These are phyloP conservation scores for Sugiyamaella chiloensis DNA, from an alignment of 805 yeast genomes.

Conservation along the genomic window DNA sequence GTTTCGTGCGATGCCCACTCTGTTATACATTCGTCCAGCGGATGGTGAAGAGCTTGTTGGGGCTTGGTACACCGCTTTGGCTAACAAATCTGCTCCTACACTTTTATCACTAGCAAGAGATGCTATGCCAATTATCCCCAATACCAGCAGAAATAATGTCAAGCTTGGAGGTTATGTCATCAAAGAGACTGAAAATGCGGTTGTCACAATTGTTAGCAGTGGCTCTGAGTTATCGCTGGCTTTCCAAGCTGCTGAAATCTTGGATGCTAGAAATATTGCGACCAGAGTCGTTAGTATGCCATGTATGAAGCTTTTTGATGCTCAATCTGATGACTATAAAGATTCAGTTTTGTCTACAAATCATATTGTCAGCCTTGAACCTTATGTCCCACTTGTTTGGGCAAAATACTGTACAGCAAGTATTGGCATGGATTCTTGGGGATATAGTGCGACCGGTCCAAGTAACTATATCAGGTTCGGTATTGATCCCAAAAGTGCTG, in stretches of 20 bases:
- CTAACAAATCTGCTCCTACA: constrained; percentile 58
- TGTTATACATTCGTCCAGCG: constrained; percentile 48
- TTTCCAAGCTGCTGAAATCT: constrained; percentile 42
- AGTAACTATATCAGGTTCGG: constrained; percentile 36
- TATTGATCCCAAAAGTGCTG: constrained; percentile 8
- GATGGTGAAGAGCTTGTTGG: constrained; percentile 50
- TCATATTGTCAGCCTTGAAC: constrained; percentile 36
- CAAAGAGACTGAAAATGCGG: constrained; percentile 9
- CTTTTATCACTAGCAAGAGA: constrained; percentile 73
- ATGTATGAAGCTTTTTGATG: constrained; percentile 19
- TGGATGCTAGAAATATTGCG: constrained; percentile 27
- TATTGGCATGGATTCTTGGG: constrained; percentile 34
- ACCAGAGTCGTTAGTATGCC: constrained; percentile 35
- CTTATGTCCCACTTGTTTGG: constrained; percentile 39
- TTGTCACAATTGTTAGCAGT: constrained; percentile 16
- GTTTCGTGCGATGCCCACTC: constrained; percentile 50
- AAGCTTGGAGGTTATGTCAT: constrained; percentile 15
- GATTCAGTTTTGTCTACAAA: constrained; percentile 22
- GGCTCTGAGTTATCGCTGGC: constrained; percentile 32
- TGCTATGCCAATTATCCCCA: constrained; percentile 20
- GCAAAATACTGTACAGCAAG: constrained; percentile 40
- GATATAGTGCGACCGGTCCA: constrained; percentile 37
- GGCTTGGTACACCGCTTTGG: constrained; percentile 55
- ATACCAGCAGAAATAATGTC: constrained; percentile 10
- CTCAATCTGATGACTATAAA: constrained; percentile 31